Percentiles rank a stretch among this genome's conserved stretches.
phyloP scores from a whole-genome alignment of 129 eudicot species.

The Helichrysum umbraculigerum region DNA sequence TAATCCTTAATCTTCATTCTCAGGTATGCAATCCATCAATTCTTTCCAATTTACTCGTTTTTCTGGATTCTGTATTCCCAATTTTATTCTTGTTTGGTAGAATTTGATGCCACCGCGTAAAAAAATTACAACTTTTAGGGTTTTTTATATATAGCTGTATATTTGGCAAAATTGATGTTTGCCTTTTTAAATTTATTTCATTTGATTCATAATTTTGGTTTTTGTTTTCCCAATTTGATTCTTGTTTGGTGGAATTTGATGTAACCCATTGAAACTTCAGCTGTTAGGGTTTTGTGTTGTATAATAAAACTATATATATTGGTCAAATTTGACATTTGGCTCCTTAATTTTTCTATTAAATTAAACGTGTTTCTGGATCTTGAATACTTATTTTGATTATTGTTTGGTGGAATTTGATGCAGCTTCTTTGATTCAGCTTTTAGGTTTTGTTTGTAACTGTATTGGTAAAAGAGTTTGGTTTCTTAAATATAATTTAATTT shows the following conservation, averaged over 20 bases:
- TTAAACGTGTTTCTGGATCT: no score
- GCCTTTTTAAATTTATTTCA: not conserved
- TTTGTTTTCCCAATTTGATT: not conserved
- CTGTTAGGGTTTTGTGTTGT: no score
- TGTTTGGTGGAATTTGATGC: not conserved
- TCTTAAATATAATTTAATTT: not conserved
- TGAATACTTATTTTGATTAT: no score
- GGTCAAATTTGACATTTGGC: not conserved
- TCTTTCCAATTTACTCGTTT: not conserved
- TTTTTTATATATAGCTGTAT: not conserved
- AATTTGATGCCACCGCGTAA: not conserved
- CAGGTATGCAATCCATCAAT: not conserved
- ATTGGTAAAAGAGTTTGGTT: not conserved
- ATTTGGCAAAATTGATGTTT: not conserved
- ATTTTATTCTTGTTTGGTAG: not conserved
- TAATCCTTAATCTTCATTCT: not conserved
- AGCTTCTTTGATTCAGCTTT: not conserved
- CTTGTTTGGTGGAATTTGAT: not conserved
- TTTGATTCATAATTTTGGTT: not conserved
- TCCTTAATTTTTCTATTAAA: not conserved
- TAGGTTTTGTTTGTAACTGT: not conserved
- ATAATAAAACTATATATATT: no score
- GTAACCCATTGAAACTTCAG: not conserved
- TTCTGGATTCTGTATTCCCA: not conserved
- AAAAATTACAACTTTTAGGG: constrained; percentile 13